Evolutionary conservation across 768 basidiomycete species (phyloP).

Genomic region (Kwoniella dejecticola): DNA sequence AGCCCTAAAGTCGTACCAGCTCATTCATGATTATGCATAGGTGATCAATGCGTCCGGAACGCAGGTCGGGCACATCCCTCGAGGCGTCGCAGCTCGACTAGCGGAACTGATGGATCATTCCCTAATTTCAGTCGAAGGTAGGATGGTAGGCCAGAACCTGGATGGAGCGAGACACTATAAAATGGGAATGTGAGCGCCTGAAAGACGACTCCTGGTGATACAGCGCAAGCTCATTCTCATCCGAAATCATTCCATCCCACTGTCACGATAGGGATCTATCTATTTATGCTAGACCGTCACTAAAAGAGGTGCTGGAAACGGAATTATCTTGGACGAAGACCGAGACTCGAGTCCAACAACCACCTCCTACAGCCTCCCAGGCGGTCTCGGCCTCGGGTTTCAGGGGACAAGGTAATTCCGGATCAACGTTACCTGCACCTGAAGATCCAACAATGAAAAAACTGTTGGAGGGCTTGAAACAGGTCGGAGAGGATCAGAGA

Average conservation of each 20-base stretch:
- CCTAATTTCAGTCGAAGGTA: conserved; percentile 71
- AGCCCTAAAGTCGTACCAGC: neutral
- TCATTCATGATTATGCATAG: conserved; percentile 54
- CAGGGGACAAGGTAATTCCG: conserved; percentile 21
- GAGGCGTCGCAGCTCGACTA: conserved; percentile 63
- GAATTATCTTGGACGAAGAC: conserved; percentile 75
- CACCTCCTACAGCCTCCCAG: conserved; percentile 7
- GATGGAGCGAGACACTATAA: conserved; percentile 27
- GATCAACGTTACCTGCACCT: neutral
- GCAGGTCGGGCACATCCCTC: conserved; percentile 81
- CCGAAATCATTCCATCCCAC: no score
- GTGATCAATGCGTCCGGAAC: conserved; percentile 72
- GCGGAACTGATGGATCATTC: conserved; percentile 71
- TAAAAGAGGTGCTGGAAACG: conserved; percentile 66
- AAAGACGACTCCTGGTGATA: conserved; percentile 46
- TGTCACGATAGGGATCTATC: conserved; percentile 71
- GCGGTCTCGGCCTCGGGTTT: neutral
- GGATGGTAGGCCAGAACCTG: conserved; percentile 59
- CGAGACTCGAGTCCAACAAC: conserved; percentile 63
- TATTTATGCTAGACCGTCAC: conserved; percentile 70
- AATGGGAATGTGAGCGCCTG: conserved; percentile 18
- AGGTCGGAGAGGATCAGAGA: conserved; percentile 74
- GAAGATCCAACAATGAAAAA: conserved; percentile 68
- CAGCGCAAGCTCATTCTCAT: conserved; percentile 10
- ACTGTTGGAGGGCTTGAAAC: conserved; percentile 69